phyloP scores from a whole-genome alignment of 768 basidiomycete genomes.

The Russula emetica region DNA sequence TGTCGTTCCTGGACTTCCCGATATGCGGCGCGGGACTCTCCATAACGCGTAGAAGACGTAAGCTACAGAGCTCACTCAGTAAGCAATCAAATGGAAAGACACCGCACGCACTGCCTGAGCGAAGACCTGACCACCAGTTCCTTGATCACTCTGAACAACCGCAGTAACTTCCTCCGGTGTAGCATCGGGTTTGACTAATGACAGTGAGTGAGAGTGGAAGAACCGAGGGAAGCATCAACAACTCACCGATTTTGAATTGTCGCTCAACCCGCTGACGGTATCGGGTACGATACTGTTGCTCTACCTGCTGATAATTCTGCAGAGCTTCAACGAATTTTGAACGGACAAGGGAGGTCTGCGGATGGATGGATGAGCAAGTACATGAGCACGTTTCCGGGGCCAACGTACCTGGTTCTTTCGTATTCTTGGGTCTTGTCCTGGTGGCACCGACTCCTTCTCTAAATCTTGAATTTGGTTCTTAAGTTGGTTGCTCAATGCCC shows the following conservation, averaged over 20 bases:
- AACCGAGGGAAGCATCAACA: background rate
- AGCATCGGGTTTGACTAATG: slow-evolving; percentile 84
- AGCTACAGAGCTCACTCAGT: slow-evolving; percentile 43
- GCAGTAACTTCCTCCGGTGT: slow-evolving; percentile 82
- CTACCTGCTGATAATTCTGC: slow-evolving; percentile 79
- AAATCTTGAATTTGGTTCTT: slow-evolving; percentile 71
- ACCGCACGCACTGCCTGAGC: slow-evolving; percentile 65
- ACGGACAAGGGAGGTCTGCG: slow-evolving; percentile 30
- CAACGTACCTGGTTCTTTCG: slow-evolving; percentile 67
- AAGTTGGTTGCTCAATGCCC: slow-evolving; percentile 60
- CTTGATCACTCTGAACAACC: slow-evolving; percentile 80
- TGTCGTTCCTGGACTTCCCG: slow-evolving; percentile 88
- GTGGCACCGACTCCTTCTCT: slow-evolving; percentile 57
- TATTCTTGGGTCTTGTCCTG: slow-evolving; percentile 66
- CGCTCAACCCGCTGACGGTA: slow-evolving; percentile 80
- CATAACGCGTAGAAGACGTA: slow-evolving; percentile 73
- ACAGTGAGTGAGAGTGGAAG: background rate
- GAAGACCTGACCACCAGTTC: slow-evolving; percentile 73
- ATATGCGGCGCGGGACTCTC: slow-evolving; percentile 75
- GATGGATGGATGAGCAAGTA: background rate
- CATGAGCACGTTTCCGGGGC: background rate
- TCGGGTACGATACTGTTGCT: slow-evolving; percentile 71
- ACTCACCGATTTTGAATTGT: slow-evolving; percentile 80
- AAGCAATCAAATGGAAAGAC: too few relatives aligned
- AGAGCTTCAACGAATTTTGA: slow-evolving; percentile 74